Percentiles rank a stretch among this genome's conserved stretches.
phyloP scores from a whole-genome alignment of 139 green algal species.

The Microglena sp. region DNA sequence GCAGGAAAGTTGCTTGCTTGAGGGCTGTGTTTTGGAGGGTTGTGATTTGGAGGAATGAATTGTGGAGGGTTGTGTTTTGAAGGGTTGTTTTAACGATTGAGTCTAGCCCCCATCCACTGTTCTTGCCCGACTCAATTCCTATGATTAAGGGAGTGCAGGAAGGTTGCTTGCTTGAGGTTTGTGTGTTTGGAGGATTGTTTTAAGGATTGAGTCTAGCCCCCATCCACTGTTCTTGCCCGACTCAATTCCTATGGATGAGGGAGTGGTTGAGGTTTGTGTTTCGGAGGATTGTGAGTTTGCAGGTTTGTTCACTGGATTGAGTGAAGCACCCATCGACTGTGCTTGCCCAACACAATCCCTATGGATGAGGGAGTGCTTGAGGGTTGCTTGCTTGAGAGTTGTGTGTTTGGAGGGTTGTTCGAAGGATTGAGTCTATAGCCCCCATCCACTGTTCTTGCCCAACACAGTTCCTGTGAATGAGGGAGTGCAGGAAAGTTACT shows the following conservation, averaged over 20 bases:
- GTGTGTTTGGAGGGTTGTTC: constrained; percentile 81
- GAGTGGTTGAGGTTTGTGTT: background rate
- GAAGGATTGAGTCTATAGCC: constrained; percentile 85
- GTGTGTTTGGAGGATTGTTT: no score
- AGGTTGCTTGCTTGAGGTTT: background rate
- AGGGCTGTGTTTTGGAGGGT: background rate
- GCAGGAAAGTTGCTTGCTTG: no score
- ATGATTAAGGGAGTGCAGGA: no score
- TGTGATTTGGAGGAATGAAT: background rate
- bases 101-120: constrained; percentile 82
- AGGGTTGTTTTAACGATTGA: constrained; percentile 95
- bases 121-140: constrained; percentile 82
- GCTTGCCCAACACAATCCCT: constrained; percentile 83
- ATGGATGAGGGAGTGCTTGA: no score
- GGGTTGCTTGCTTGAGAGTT: no score
- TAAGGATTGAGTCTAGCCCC: no score
- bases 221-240: constrained; percentile 82
- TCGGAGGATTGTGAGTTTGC: background rate
- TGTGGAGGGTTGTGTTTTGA: background rate
- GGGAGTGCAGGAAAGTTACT: no score
- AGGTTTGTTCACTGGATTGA: no score
- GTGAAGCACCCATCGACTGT: no score
- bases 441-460: constrained; percentile 91
- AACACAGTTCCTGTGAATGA: constrained; percentile 60
- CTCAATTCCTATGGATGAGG: constrained; percentile 53